A percentile compares a stretch with the other conserved stretches of the same genome.
Conservation (phyloP, 2,329 filamentous ascomycete species). For the Talaromyces sp. region DNA sequence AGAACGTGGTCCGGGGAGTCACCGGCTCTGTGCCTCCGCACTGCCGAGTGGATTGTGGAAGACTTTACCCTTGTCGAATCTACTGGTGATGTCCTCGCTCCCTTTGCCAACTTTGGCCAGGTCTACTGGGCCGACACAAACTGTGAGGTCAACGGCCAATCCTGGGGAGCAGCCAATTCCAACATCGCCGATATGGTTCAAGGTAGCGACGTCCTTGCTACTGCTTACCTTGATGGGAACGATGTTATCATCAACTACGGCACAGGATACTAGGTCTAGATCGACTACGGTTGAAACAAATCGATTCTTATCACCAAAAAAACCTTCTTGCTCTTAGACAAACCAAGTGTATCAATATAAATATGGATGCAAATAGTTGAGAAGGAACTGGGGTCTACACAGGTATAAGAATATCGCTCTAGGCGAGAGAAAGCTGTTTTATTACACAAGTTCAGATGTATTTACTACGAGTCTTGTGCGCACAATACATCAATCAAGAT, state of each 20-base stretch:
- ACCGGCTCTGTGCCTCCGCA: constrained; percentile 8
- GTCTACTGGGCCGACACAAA: constrained; percentile 11
- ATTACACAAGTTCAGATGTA: neutral
- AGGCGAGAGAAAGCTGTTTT: neutral
- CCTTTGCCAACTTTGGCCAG: constrained; percentile 12
- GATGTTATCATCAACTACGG: constrained; percentile 17
- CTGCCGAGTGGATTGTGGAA: constrained; percentile 17
- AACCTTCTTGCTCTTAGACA: too few relatives aligned
- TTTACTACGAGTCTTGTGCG: neutral
- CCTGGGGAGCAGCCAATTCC: constrained; percentile 11
- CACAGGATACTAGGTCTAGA: constrained; percentile 6
- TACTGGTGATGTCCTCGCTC: neutral
- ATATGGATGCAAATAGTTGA: too few relatives aligned
- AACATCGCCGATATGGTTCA: constrained; percentile 15
- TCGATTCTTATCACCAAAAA: too few relatives aligned
- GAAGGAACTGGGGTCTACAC: too few relatives aligned
- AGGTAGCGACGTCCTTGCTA: constrained; percentile 11
- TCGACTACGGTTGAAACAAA: too few relatives aligned
- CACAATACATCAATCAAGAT: too few relatives aligned
- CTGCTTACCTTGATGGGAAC: constrained; percentile 14
- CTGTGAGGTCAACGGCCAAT: constrained; percentile 5
- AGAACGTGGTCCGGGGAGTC: constrained; percentile 10
- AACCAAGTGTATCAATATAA: too few relatives aligned
- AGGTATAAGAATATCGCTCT: neutral
- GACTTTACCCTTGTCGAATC: constrained; percentile 11